Evolutionary conservation across 2,329 filamentous ascomycete species (phyloP).

Genomic region (Trichoderma simmonsii): DNA sequence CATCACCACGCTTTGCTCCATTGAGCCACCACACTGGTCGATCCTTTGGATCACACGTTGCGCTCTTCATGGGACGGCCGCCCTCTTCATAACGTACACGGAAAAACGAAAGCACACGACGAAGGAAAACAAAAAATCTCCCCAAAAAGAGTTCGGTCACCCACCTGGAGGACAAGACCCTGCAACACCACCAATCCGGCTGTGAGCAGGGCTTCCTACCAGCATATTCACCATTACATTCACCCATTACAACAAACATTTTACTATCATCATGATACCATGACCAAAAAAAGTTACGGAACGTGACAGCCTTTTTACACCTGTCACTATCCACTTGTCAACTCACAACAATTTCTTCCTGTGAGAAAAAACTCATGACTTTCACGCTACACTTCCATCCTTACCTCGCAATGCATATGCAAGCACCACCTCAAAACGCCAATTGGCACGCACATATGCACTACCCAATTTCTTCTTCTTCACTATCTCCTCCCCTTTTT

Average conservation of each 20-base stretch:
- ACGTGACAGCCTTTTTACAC: neutral
- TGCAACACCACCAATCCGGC: neutral
- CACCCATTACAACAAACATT: neutral
- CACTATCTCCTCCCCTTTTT: neutral
- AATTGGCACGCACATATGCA: neutral
- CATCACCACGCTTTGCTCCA: neutral
- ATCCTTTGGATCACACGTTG: neutral
- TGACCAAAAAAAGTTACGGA: neutral
- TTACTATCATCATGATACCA: neutral
- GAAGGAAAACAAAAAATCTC: neutral
- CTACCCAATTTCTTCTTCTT: neutral
- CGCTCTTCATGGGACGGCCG: neutral
- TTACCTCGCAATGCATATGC: neutral
- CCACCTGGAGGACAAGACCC: neutral
- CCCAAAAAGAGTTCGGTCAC: neutral
- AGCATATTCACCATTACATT: neutral
- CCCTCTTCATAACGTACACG: neutral
- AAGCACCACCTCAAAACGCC: neutral
- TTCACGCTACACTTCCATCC: neutral
- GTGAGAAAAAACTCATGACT: neutral
- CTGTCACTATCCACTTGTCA: neutral
- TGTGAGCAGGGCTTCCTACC: neutral
- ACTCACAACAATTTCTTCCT: neutral
- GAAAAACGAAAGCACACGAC: neutral
- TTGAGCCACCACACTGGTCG: neutral